Evolutionary conservation across 2,329 filamentous ascomycete genomes (phyloP).

Genomic region (Colletotrichum lupini): DNA sequence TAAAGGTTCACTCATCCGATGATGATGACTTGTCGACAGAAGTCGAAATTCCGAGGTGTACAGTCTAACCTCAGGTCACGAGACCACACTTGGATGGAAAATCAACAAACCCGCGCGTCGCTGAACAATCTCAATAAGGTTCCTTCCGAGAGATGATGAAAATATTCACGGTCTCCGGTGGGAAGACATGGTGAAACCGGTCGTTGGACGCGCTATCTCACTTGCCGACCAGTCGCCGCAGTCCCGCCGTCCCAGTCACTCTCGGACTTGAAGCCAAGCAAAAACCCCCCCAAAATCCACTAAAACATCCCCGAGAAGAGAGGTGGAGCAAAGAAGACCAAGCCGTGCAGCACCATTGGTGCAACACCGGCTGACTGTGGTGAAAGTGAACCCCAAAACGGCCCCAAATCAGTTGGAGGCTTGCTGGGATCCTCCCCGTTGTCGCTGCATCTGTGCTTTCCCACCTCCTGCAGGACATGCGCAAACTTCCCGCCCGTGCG

Average conservation of each 20-base stretch:
- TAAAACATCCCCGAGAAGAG: neutral
- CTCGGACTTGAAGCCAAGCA: conserved; percentile 17
- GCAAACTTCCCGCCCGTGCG: conserved; percentile 33
- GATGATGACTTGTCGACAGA: conserved; percentile 7
- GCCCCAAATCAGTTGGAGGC: neutral
- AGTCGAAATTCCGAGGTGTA: conserved; percentile 3
- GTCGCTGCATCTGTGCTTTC: conserved; percentile 24
- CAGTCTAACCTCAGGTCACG: conserved; percentile 5
- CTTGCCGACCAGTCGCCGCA: conserved; percentile 5
- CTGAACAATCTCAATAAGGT: neutral
- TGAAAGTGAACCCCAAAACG: conserved; percentile 1
- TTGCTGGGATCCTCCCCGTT: conserved; percentile 18
- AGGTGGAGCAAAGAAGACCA: neutral
- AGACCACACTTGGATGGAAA: neutral
- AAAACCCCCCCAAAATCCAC: neutral
- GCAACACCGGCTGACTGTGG: neutral
- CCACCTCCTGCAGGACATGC: conserved; percentile 33
- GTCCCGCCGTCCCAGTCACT: conserved; percentile 6
- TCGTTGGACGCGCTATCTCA: conserved; percentile 18
- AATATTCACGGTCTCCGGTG: conserved; percentile 18
- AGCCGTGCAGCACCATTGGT: conserved; percentile 5
- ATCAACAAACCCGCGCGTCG: neutral
- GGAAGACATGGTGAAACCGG: conserved; percentile 33
- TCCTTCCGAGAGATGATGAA: conserved; percentile 9
- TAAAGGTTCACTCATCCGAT: conserved; percentile 21